Evolutionary conservation across 1,284 basidiomycete genomes (phyloP).

Genomic region (Earliella scabrosa): DNA sequence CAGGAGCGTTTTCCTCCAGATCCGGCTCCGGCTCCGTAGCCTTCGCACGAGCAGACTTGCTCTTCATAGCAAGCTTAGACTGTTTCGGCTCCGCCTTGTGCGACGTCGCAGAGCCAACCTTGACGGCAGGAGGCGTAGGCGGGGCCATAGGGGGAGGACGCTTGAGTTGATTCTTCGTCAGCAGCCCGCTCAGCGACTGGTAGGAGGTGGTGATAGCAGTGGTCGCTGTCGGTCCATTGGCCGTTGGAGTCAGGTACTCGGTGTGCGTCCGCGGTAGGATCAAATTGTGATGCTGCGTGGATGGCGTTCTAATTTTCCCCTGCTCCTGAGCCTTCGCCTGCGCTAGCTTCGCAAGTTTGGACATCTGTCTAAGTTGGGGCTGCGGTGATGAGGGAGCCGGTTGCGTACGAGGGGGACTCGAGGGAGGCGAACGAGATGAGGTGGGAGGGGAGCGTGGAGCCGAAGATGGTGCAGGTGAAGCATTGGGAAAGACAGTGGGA

Average conservation of each 20-base stretch:
- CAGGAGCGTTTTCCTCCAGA: constrained; percentile 26
- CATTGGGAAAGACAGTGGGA: neutral
- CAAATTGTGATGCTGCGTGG: constrained; percentile 12
- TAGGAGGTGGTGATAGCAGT: constrained; percentile 83
- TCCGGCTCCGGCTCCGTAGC: constrained; percentile 39
- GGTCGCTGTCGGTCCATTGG: constrained; percentile 74
- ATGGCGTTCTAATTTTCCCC: constrained; percentile 28
- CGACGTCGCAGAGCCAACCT: neutral
- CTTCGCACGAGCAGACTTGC: constrained; percentile 47
- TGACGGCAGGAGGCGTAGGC: constrained; percentile 6
- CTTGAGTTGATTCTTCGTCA: constrained; percentile 27
- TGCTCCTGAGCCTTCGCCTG: constrained; percentile 55
- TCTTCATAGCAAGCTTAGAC: constrained; percentile 74
- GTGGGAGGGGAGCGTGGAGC: neutral
- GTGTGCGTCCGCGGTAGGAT: constrained; percentile 43
- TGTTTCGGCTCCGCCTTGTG: constrained; percentile 40
- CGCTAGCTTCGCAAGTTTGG: constrained; percentile 73
- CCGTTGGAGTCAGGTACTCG: constrained; percentile 73
- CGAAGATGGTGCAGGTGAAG: neutral
- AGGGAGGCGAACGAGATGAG: neutral
- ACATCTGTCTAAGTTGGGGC: constrained; percentile 43
- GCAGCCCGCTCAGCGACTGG: constrained; percentile 60
- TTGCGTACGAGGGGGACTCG: constrained; percentile 1
- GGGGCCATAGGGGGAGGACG: constrained; percentile 28
- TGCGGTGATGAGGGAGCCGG: constrained; percentile 16